Percentiles rank a stretch among this genome's conserved stretches.
phyloP scores from a whole-genome alignment of 495 filamentous ascomycete species.

The Neurospora africana region DNA sequence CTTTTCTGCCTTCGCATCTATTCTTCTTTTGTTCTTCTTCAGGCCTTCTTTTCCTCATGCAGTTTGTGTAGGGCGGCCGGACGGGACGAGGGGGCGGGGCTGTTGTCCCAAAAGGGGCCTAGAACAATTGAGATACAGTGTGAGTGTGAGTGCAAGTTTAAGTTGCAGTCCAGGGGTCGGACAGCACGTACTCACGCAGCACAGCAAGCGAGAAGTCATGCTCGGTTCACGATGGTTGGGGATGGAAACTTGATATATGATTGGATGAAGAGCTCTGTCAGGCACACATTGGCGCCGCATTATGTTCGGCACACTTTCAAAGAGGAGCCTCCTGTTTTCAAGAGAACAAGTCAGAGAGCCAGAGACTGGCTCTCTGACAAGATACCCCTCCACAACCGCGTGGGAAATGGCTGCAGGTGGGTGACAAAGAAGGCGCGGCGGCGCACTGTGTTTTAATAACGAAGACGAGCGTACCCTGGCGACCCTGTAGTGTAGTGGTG shows the following conservation, averaged over 20 bases:
- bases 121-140: neutral
- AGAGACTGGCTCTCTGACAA: neutral
- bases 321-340: neutral
- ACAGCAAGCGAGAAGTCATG: neutral
- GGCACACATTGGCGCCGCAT: neutral
- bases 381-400: neutral
- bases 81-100: neutral
- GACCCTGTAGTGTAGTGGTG: neutral
- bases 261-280: neutral
- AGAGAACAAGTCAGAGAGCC: neutral
- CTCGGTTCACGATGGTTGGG: neutral
- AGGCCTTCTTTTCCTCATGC: neutral
- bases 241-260: neutral
- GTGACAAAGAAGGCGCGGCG: neutral
- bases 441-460: neutral
- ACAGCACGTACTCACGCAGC: neutral
- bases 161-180: neutral
- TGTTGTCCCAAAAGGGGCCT: neutral
- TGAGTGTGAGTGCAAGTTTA: neutral
- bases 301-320: neutral
- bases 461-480: neutral
- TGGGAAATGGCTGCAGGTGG: neutral
- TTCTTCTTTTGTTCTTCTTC: neutral
- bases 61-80: neutral
- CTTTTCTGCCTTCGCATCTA: neutral